Base-by-base conservation (phyloP, 2,329 filamentous ascomycete genomes). In the Alternaria brassicae region DNA sequence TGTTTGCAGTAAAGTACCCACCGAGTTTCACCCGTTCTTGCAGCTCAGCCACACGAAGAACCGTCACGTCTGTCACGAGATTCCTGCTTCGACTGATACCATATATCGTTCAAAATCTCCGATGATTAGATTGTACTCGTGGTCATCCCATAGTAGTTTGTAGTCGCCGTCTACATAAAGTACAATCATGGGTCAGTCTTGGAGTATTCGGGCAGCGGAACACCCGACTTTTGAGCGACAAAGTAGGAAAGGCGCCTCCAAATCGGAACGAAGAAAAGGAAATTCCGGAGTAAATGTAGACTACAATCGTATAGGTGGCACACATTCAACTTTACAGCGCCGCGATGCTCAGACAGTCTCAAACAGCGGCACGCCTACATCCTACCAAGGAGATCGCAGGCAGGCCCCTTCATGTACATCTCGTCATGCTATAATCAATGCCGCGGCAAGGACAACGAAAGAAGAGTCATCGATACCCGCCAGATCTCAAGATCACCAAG, bases 161-260 rank as follows among this genome's bases (percentile, higher is more conserved):
- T 2, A 19, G 13, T n/a, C 17, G 2, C 10, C 4, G 6, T 32
- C 34, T 37, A 15, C 44, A 34, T 4, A 8, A 34, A 4, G 19
- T n/a, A 23, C 39, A 17, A 28, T 17, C 32, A 62, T 62, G 60
- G 60, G 60, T 45, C 60, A 62, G 47, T 37, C 47, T 9, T 36
- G 56, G 19, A 62, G 60, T 40, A 44, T 19, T 12, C 48, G 56
- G 32, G 5, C 48, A 36, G 34, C 25, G 27, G 15, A 32, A 13
- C 15, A 32, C 3, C 27, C 44, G 27, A 30, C 44, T 9, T 47
- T 23, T 34, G 44, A 47, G 28, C 44, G 44, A 23, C 44, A 28
- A 10, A 30, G 28, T 15, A 47, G 8, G 44, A 32, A 34, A 34
- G 17, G 9, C 19, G 44, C 44, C 4, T 23, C 30, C 17, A 32